A percentile compares a stretch with the other conserved stretches of the same genome.
Evolutionary conservation across 176 grass and related monocot genomes (phyloP).

Genomic region (Tillandsia leiboldiana): DNA sequence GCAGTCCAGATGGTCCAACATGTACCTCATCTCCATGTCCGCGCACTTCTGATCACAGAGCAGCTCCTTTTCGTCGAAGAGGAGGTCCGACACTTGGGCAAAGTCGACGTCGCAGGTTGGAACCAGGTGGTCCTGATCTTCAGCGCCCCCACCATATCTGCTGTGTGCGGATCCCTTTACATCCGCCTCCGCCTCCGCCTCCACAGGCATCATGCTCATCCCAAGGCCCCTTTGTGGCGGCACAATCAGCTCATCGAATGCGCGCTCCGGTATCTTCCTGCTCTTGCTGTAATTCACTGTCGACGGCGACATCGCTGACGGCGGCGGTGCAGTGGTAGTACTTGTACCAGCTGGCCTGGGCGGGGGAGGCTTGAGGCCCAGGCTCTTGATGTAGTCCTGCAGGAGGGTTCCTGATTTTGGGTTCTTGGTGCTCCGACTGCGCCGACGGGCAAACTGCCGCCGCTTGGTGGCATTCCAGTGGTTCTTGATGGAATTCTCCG

Average conservation of each 20-base stretch:
- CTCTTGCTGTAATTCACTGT: neutral
- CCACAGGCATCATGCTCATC: no score
- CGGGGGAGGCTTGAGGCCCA: neutral
- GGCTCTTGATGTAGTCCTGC: slow-evolving; percentile 17
- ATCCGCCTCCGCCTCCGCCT: no score
- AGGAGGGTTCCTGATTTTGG: neutral
- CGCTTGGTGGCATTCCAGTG: slow-evolving; percentile 33
- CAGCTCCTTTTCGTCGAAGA: neutral
- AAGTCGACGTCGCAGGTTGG: neutral
- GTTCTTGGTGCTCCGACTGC: neutral
- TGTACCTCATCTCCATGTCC: neutral
- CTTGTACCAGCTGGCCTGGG: neutral
- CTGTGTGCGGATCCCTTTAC: no score
- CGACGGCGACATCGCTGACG: neutral
- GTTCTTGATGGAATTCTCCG: slow-evolving; percentile 31
- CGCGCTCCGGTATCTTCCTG: no score
- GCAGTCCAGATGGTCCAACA: neutral
- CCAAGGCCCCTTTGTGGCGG: no score
- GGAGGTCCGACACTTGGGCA: neutral
- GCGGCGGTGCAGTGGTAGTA: no score
- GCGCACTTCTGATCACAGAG: neutral
- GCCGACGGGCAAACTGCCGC: slow-evolving; percentile 10
- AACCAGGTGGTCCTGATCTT: no score
- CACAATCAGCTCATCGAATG: no score
- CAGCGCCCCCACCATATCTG: no score